Evolutionary conservation across 176 grass and related monocot species (phyloP).

Genomic region (Musa beccarii): DNA sequence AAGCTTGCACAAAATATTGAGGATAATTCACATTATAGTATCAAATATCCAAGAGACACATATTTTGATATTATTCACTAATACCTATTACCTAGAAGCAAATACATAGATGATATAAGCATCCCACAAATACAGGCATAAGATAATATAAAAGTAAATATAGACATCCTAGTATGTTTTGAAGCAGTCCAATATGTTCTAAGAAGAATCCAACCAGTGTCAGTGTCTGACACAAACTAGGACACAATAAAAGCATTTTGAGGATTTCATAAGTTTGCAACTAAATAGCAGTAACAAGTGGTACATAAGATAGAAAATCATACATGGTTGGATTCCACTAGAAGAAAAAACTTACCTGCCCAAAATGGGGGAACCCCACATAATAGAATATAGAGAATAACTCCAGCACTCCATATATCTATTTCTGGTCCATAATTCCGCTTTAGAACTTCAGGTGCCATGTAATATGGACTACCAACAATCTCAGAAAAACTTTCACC

Average conservation of each 20-base stretch:
- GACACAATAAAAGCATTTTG: neutral
- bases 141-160: neutral
- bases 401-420: slow-evolving; percentile 94
- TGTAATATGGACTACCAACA: slow-evolving; percentile 97
- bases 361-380: slow-evolving; percentile 98
- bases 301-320: neutral
- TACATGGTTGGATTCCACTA: neutral
- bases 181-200: neutral
- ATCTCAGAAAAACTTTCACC: slow-evolving; percentile 98
- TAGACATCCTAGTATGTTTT: neutral
- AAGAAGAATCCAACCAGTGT: neutral
- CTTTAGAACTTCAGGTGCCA: slow-evolving; percentile 93
- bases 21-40: too few species aligned
- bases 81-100: neutral
- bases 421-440: slow-evolving; percentile 96
- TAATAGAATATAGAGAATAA: slow-evolving; percentile 92
- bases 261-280: neutral
- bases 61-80: neutral
- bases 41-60: neutral
- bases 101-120: neutral
- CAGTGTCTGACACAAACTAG: neutral
- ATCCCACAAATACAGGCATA: neutral
- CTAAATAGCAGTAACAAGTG: neutral
- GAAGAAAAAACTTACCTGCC: slow-evolving; percentile 50
- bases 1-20: too few species aligned